Conservation (phyloP, 179 eudicot species). For the Spinacia oleracea region DNA sequence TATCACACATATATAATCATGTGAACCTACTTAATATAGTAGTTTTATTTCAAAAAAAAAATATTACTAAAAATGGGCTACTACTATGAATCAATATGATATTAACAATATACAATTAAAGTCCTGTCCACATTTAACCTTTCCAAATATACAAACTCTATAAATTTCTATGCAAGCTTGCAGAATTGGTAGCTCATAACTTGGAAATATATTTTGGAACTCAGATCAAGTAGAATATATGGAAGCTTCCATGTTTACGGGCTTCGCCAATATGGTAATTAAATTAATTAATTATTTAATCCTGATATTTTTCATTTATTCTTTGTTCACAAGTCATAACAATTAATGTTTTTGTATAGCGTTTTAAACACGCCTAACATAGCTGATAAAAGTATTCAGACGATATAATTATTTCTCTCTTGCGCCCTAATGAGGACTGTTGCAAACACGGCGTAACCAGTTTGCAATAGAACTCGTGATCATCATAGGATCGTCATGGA, state of each 20-base stretch:
- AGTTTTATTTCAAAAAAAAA: constrained; percentile 6
- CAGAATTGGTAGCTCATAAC: background rate
- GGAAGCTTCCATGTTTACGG: constrained; percentile 10
- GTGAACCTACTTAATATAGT: background rate
- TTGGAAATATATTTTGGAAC: background rate
- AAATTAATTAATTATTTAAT: background rate
- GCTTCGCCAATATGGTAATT: constrained; percentile 11
- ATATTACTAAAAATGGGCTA: constrained; percentile 1
- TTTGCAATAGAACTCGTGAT: background rate
- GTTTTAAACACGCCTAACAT: too few relatives aligned
- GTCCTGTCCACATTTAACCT: background rate
- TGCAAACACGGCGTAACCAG: too few relatives aligned
- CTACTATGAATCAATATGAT: background rate
- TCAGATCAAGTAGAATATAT: background rate
- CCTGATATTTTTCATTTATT: background rate
- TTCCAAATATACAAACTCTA: background rate
- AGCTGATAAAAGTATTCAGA: too few relatives aligned
- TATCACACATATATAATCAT: constrained; percentile 6
- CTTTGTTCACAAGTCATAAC: background rate
- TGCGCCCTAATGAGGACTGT: too few relatives aligned
- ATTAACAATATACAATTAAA: too few relatives aligned
- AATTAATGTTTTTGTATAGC: too few relatives aligned
- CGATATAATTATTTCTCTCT: too few relatives aligned
- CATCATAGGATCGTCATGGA: constrained; percentile 20
- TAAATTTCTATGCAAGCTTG: background rate